A percentile compares a stretch with the other conserved stretches of the same genome.
Evolutionary conservation across 768 basidiomycete genomes (phyloP).

Genomic region (Amanita jacksonii): DNA sequence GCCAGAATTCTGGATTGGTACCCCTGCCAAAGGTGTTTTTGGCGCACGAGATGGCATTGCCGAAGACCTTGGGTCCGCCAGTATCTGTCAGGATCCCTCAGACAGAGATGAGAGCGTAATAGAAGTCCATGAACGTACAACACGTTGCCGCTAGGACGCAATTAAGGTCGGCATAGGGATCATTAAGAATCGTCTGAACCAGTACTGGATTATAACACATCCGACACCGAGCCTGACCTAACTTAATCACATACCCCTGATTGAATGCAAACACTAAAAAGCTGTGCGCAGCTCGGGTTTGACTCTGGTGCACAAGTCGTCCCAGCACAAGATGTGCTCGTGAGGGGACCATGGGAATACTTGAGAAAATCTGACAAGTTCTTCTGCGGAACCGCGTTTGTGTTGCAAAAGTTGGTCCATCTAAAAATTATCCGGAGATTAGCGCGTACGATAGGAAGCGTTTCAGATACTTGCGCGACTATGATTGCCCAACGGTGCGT

Average conservation of each 20-base stretch:
- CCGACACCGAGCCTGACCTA: too few relatives aligned
- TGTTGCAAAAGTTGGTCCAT: conserved; percentile 11
- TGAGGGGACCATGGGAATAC: conserved; percentile 9
- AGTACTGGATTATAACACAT: not conserved
- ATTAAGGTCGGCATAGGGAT: conserved; percentile 8
- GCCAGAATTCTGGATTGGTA: conserved; percentile 8
- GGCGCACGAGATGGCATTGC: conserved; percentile 9
- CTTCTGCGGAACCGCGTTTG: conserved; percentile 6
- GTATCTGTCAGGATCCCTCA: not conserved
- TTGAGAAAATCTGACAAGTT: conserved; percentile 11
- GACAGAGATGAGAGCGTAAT: not conserved
- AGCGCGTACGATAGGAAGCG: not conserved
- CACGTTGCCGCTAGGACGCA: conserved; percentile 10
- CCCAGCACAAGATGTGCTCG: conserved; percentile 6
- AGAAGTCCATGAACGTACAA: conserved; percentile 5
- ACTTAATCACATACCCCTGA: not conserved
- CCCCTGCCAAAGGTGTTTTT: conserved; percentile 7
- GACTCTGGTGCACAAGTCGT: conserved; percentile 7
- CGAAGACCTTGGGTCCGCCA: conserved; percentile 9
- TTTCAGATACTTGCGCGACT: conserved; percentile 2
- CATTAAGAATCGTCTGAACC: conserved; percentile 7
- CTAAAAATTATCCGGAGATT: conserved; percentile 1
- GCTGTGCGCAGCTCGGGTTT: conserved; percentile 10
- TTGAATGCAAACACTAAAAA: conserved; percentile 7
- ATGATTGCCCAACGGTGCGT: conserved; percentile 8